A percentile compares a stretch with the other conserved stretches of the same genome.
phyloP scores from a whole-genome alignment of 441 rosid genomes.

The Brassica balearica region DNA sequence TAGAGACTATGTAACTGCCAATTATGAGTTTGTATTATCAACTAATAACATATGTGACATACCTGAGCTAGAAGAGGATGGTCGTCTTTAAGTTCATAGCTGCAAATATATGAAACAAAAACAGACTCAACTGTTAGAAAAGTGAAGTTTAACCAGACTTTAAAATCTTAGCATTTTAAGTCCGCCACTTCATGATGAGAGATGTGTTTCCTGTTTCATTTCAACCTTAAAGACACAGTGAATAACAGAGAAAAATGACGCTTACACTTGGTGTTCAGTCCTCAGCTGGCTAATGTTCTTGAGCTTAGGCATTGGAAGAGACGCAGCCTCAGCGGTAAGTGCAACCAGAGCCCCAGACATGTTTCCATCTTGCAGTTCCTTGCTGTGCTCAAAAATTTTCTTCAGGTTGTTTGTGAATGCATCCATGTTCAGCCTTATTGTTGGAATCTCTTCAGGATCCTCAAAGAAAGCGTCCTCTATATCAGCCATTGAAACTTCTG shows the following conservation, averaged over 20 bases:
- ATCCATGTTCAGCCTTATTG: slow-evolving; percentile 58
- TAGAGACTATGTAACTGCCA: not conserved
- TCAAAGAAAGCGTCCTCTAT: slow-evolving; percentile 63
- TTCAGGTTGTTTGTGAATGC: slow-evolving; percentile 61
- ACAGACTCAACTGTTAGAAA: slow-evolving; percentile 18
- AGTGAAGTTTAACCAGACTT: slow-evolving; percentile 19
- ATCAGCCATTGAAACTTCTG: slow-evolving; percentile 52
- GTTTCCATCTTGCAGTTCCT: slow-evolving; percentile 56
- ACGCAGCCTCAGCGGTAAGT: slow-evolving; percentile 66
- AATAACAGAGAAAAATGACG: slow-evolving; percentile 26
- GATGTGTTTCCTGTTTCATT: slow-evolving; percentile 27
- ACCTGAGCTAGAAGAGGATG: slow-evolving; percentile 67
- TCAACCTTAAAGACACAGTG: not conserved
- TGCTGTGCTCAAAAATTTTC: slow-evolving; percentile 57
- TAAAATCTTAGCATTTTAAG: not conserved
- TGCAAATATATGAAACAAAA: slow-evolving; percentile 32
- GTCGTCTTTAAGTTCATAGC: slow-evolving; percentile 60
- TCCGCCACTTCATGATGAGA: slow-evolving; percentile 3
- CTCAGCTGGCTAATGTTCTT: slow-evolving; percentile 64
- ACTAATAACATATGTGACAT: slow-evolving; percentile 33
- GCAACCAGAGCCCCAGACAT: slow-evolving; percentile 66
- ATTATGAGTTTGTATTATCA: not conserved
- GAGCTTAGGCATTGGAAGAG: slow-evolving; percentile 63
- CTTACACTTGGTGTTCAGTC: slow-evolving; percentile 78
- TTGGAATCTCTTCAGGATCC: slow-evolving; percentile 74